These are phyloP conservation scores for Allantophomopsis lycopodina DNA, from an alignment of 2,329 filamentous ascomycete genomes.

Conservation along the genomic window DNA sequence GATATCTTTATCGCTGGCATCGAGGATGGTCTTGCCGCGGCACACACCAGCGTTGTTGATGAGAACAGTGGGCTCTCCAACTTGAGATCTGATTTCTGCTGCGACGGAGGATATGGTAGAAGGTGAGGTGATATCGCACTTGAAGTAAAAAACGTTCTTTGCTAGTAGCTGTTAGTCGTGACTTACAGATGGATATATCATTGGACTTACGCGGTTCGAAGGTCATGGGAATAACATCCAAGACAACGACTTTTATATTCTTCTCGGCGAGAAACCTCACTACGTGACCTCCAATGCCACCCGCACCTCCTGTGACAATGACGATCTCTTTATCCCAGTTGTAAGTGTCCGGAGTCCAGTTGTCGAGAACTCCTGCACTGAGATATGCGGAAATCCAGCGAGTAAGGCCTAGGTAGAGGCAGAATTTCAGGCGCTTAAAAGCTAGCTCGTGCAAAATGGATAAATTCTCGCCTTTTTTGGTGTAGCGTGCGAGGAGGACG, in stretches of 20 bases:
- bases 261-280: conserved; percentile 50
- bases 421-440: conserved; percentile 34
- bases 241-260: conserved; percentile 53
- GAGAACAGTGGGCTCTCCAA: conserved; percentile 54
- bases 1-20: conserved; percentile 40
- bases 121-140: conserved; percentile 54
- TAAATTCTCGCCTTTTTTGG: conserved; percentile 42
- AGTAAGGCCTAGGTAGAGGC: conserved; percentile 37
- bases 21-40: conserved; percentile 46
- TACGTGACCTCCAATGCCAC: conserved; percentile 57
- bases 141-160: conserved; percentile 49
- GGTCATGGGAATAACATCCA: conserved; percentile 53
- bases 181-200: neutral
- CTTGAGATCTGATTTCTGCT: conserved; percentile 32
- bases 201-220: conserved; percentile 32
- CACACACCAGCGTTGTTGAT: conserved; percentile 61
- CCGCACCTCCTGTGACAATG: conserved; percentile 60
- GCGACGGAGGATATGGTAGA: conserved; percentile 37
- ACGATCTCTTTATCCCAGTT: conserved; percentile 58
- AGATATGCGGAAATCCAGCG: conserved; percentile 34
- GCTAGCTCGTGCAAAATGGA: conserved; percentile 34
- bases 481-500: conserved; percentile 47
- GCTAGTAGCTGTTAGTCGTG: conserved; percentile 15
- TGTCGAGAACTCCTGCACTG: conserved; percentile 32
- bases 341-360: conserved; percentile 38